Base-by-base conservation (phyloP, 805 yeast species). In the Lipomyces spencermartinsiae region DNA sequence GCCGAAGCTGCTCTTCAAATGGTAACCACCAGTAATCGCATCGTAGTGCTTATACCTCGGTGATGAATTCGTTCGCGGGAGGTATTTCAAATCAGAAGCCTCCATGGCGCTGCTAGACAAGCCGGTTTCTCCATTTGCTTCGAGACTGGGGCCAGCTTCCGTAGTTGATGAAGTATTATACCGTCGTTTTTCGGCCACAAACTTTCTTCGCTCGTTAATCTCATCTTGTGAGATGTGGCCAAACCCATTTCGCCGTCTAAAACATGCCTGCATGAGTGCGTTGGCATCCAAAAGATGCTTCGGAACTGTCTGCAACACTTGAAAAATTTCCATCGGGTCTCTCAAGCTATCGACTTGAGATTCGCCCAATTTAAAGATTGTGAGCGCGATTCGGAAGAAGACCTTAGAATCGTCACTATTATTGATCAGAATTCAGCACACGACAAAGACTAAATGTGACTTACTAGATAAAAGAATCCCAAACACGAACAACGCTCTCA, bases 391-490 rank as follows among this genome's bases (percentile, higher is more conserved):
- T 66, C 97, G 86, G 80, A 93, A 95, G 19, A 95, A 81, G 10
- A 95, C 86, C 74, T 91, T 91, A 1, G 97, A 89, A 35, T 92
- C 97, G 77, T 94, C 98, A 76, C 67, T 64, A 46, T 16, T 19
- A 49, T 49, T 29, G 29, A 54, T 22, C n/a, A n/a, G 37, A 16
- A 35, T 22, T 4, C 35, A 29, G 25, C n/a, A 29, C n/a, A 6
- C 2, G n/a, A 31, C 16, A 29, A 22, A 19, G 14, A 19, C 10
- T 31, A 31, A 14, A 31, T 4, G 31, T 22, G 22, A 57, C 67
- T 4, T 56, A 64, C 67, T 90, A 92, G 82, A 96, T 93, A 61
- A 94, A 80, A 70, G 96, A 91, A 78, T 95, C 99, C 98, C 99
- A 94, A 0, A 95, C 89, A 65, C 98, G 81, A 57, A 95, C 80